Evolutionary conservation across 352 stramenopile species (phyloP).

Genomic region (Achlya hypogyna): DNA sequence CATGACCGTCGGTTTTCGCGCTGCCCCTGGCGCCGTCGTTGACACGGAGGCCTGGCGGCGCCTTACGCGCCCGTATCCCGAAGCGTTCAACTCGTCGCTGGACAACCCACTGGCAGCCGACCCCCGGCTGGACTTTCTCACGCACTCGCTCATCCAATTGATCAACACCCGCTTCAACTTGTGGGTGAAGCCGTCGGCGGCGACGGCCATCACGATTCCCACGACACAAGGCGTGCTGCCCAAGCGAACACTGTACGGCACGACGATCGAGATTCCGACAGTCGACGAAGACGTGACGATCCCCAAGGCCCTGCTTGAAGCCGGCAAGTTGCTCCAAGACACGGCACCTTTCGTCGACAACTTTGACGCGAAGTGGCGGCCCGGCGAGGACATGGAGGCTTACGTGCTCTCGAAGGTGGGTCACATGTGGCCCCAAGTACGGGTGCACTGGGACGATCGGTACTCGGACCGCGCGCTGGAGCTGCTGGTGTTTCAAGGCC

Average conservation of each 20-base stretch:
- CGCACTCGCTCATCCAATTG: slow-evolving; percentile 8
- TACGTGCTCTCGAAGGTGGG: slow-evolving; percentile 13
- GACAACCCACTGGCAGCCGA: neutral
- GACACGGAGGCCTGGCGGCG: neutral
- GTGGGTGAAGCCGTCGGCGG: neutral
- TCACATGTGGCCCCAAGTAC: slow-evolving; percentile 15
- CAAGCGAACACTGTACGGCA: neutral
- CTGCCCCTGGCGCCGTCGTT: neutral
- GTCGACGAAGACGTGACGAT: slow-evolving; percentile 16
- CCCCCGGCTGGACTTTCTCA: slow-evolving; percentile 9
- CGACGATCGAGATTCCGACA: neutral
- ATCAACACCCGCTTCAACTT: neutral
- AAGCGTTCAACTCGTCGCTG: neutral
- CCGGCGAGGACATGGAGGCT: slow-evolving; percentile 15
- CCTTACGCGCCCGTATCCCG: neutral
- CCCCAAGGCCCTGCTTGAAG: neutral
- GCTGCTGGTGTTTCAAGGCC: slow-evolving; percentile 8
- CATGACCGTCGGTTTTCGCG: slow-evolving; percentile 9
- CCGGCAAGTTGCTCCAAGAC: neutral
- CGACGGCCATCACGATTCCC: neutral
- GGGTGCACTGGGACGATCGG: slow-evolving; percentile 18
- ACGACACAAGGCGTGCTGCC: neutral
- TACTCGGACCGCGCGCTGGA: slow-evolving; percentile 15
- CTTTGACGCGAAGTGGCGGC: slow-evolving; percentile 5
- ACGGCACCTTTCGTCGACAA: slow-evolving; percentile 2